Evolutionary conservation across 1,139 yeast genomes (phyloP), one percentile per base, ranked within the genome.

Genomic region (Sugiyamaella sp.): DNA sequence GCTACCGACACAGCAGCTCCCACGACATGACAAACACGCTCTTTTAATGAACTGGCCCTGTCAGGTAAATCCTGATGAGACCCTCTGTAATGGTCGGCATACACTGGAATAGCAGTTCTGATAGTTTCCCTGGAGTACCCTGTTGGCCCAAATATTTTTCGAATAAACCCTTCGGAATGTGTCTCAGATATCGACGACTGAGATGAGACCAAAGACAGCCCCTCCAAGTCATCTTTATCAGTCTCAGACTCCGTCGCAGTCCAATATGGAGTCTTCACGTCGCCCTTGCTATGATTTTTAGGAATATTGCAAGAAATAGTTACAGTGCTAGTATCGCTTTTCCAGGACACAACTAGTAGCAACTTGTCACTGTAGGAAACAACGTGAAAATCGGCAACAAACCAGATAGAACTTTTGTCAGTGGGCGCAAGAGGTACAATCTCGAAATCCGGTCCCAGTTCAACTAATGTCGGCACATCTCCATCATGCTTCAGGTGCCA

Each of bases 301-400:
- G 60, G 55, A 25, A 76, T 55, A 19, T 66, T 64, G 33, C 73
- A 59, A 8, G 71, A 63, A 53, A 76, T 75, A 24, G 80, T 64
- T 22, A 76, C 71, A 2, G 85, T 79, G 1, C 81, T 74, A 1
- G 80, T 78, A 58, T 85, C 84, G 56, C 87, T 81, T 62, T 84
- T 85, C 88, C 88, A 84, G 40, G 84, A 70, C 1, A 81, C 70
- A 63, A 73, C 68, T 4, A 78, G 59, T 46, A 51, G 57, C 43
- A 63, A 42, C 22, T 52, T 48, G 52, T 69, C 68, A 17, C 57
- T 57, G 57, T 74, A 45, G 4, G 51, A 51, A n/a, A 58, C 60
- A 47, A 64, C 60, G 59, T 57, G 63, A 60, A 68, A 70, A 55
- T 70, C 80, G 25, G 73, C 69, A 25, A 77, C 67, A 3, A 75